phyloP scores from a whole-genome alignment of 768 basidiomycete species.

The Hemileccinum rubropunctum region DNA sequence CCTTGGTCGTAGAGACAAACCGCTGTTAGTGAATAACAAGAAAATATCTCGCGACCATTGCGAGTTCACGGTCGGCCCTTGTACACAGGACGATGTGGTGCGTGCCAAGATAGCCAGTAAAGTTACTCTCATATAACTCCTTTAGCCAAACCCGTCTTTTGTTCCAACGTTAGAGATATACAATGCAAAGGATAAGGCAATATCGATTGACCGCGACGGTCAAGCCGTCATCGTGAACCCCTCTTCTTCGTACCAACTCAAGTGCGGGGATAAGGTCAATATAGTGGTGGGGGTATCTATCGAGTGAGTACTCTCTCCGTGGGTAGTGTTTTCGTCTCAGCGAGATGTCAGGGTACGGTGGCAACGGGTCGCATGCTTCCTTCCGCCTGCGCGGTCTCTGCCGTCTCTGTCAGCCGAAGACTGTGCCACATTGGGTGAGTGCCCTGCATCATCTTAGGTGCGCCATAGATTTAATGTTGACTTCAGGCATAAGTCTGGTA shows the following conservation, averaged over 20 bases:
- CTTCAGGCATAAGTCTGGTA: slow-evolving; percentile 51
- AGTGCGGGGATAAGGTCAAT: slow-evolving; percentile 52
- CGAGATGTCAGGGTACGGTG: slow-evolving; percentile 43
- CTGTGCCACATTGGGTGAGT: slow-evolving; percentile 56
- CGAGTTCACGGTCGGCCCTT: slow-evolving; percentile 53
- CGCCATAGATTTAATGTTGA: not conserved
- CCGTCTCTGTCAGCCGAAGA: slow-evolving; percentile 37
- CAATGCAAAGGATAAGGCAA: slow-evolving; percentile 47
- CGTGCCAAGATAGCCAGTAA: slow-evolving; percentile 20
- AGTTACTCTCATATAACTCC: not conserved
- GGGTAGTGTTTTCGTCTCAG: not conserved
- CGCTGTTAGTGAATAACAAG: slow-evolving; percentile 53
- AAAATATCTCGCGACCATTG: slow-evolving; percentile 66
- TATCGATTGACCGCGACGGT: slow-evolving; percentile 40
- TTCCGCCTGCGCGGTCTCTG: slow-evolving; percentile 36
- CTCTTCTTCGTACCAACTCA: slow-evolving; percentile 39
- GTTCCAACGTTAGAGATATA: slow-evolving; percentile 48
- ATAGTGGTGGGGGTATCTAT: slow-evolving; percentile 44
- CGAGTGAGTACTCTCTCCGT: slow-evolving; percentile 38
- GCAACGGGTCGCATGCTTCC: slow-evolving; percentile 50
- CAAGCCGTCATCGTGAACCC: slow-evolving; percentile 35
- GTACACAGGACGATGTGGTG: slow-evolving; percentile 53
- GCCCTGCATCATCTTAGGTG: slow-evolving; percentile 1
- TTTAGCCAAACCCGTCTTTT: slow-evolving; percentile 48
- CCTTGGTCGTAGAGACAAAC: slow-evolving; percentile 56